Base-by-base conservation (phyloP, 176 grass and related monocot genomes). In the Oryza punctata region DNA sequence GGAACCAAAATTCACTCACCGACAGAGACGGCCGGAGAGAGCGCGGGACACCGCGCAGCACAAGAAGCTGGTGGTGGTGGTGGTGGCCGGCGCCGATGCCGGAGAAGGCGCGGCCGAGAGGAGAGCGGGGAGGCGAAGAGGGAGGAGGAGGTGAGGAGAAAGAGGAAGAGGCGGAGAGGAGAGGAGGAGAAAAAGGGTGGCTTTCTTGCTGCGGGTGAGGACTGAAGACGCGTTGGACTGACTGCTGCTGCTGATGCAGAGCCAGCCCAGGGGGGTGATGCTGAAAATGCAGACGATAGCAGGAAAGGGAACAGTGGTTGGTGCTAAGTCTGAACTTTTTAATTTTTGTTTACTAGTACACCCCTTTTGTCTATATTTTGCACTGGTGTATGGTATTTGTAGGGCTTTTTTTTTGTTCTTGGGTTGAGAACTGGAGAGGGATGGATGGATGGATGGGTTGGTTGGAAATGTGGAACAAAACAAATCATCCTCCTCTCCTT, bases 171-270 rank as follows among this genome's bases (percentile, higher is more conserved):
- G 60, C 14, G 43, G 45, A 63, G 73, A 73, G 5, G 75, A 29
- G 69, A 65, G 76, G 76, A 32, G 25, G 77, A 67, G 63, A 59
- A 76, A 75, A 81, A 71, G 70, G 41, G 64, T 41, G 73, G 78
- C 67, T 26, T 82, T 90, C 61, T 79, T 86, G 74, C 84, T 26
- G 72, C 7, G 73, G 66, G 6, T 4, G 69, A 47, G 74, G 71
- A 85, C 71, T 82, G 88, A 67, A 86, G 79, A 86, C 88, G 88
- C 80, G 88, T 82, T 73, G 74, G 75, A 69, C 88, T 80, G 76
- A 73, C 69, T 72, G 30, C 69, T 72, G 29, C 21, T 78, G 63
- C 37, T 37, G 75, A 37, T 37, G 75, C 12, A 25, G 57, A 75
- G 43, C 29, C n/a, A 72, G 68, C 57, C 57, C 5, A 10, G 19